Conservation (phyloP, 2,329 filamentous ascomycete species). For the Cladophialophora psammophila region DNA sequence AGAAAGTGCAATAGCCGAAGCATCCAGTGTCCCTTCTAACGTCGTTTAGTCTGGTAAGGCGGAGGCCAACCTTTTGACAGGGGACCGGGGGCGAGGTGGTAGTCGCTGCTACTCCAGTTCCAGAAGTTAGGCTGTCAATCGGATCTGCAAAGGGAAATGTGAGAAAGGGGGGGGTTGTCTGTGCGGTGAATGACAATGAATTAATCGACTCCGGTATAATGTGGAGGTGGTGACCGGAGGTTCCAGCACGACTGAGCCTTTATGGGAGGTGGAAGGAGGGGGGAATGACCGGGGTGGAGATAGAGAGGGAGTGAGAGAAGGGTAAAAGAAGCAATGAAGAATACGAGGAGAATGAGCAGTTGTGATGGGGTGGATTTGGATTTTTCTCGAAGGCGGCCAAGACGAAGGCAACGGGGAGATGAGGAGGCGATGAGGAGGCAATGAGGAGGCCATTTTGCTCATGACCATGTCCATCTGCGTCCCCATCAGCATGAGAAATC, state of each 20-base stretch:
- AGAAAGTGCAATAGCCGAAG: constrained; percentile 21
- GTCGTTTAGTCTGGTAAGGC: constrained; percentile 28
- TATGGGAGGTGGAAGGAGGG: neutral
- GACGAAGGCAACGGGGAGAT: neutral
- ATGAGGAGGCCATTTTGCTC: neutral
- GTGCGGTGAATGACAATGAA: neutral
- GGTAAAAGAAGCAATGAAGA: neutral
- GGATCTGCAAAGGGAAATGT: constrained; percentile 13
- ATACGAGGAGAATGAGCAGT: neutral
- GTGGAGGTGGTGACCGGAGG: neutral
- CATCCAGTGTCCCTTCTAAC: constrained; percentile 19
- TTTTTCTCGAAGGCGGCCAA: constrained; percentile 27
- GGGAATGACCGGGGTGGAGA: neutral
- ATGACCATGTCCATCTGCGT: neutral
- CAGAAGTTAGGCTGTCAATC: constrained; percentile 11
- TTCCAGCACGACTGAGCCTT: neutral
- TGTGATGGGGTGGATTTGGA: neutral
- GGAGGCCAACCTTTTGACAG: constrained; percentile 21
- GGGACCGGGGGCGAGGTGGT: constrained; percentile 7
- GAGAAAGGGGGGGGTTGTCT: neutral
- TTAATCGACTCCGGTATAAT: neutral
- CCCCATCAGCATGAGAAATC: neutral
- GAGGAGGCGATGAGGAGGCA: neutral
- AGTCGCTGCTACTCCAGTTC: constrained; percentile 2
- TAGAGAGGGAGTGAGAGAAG: neutral